Evolutionary conservation across 768 basidiomycete species (phyloP), one percentile per base, ranked within the genome.

Genomic region (Naematelia encephala): DNA sequence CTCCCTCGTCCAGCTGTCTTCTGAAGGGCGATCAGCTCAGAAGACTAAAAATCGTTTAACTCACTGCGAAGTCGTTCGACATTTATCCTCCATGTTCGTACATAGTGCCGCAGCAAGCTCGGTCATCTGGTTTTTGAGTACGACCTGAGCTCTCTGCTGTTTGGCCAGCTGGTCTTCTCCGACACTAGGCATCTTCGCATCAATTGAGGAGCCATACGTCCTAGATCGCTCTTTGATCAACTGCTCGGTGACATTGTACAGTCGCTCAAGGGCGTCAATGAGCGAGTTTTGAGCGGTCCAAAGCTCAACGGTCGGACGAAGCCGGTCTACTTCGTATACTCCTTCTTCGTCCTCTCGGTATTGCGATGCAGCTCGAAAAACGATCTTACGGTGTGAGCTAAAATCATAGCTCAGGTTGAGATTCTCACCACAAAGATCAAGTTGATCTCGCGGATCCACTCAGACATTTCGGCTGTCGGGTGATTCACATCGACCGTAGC

Each of bases 231-330:
- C 75, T 13, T 61, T 61, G 27, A 80, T 72, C 49, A 78, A 57
- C 3, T 60, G 51, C 16, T 78, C 75, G 12, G 77, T 76, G 16
- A 63, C 59, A 25, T 87, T 84, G 66, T 93, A 91, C n/a, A 94
- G 80, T 47, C 81, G 81, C 23, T 86, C 80, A 4, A 88, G 76
- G 8, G 84, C 81, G 44, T 91, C 87, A 53, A 94, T 84, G 14
- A 89, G 75, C 0, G 79, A 71, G 2, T 85, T 80, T 47, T 81
- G 81, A 68, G 90, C 89, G 16, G 91, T 90, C 94, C 93, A 98
- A 0, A 89, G 86, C 60, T 86, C 76, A 21, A 63, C 48, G 0
- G 66, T 63, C 11, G 82, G 63, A 82, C 81, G 83, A 85, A 84
- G 3, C 83, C 87, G 79, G 22, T 84, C 82, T 45, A 97, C 81